These are phyloP conservation scores for Dipteronia sinensis DNA, from an alignment of 345 rosid species.

Conservation along the genomic window DNA sequence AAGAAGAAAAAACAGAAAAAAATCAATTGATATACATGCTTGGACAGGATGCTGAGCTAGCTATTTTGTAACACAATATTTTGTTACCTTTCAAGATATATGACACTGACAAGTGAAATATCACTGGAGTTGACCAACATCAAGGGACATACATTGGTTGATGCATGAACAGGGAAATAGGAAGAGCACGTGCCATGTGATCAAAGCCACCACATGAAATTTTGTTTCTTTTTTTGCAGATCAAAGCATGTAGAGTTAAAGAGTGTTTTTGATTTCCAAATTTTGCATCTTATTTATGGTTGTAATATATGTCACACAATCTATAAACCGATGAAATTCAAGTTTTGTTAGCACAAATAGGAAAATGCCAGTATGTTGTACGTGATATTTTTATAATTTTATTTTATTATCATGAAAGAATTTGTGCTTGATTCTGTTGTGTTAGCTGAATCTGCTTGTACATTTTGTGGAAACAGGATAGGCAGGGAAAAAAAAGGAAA, in stretches of 20 bases:
- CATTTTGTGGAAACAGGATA: neutral
- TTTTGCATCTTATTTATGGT: neutral
- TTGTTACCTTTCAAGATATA: neutral
- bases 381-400: too few relatives aligned
- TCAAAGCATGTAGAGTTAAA: conserved; percentile 8
- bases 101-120: neutral
- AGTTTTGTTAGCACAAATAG: neutral
- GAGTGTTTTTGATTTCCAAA: neutral
- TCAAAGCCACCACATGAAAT: neutral
- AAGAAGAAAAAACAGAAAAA: conserved; percentile 70
- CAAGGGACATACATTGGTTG: neutral
- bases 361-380: neutral
- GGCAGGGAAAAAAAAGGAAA: too few relatives aligned
- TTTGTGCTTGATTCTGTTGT: neutral
- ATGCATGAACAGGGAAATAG: neutral
- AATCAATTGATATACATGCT: conserved; percentile 39
- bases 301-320: neutral
- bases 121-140: neutral
- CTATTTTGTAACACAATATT: neutral
- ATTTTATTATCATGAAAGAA: neutral
- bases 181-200: neutral
- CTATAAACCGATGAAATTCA: neutral
- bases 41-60: conserved; percentile 22
- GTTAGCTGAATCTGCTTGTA: neutral
- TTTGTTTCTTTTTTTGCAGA: neutral